Evolutionary conservation across 331 rosid genomes (phyloP), one percentile per base, ranked within the genome.

Genomic region (Spiraea crenata): DNA sequence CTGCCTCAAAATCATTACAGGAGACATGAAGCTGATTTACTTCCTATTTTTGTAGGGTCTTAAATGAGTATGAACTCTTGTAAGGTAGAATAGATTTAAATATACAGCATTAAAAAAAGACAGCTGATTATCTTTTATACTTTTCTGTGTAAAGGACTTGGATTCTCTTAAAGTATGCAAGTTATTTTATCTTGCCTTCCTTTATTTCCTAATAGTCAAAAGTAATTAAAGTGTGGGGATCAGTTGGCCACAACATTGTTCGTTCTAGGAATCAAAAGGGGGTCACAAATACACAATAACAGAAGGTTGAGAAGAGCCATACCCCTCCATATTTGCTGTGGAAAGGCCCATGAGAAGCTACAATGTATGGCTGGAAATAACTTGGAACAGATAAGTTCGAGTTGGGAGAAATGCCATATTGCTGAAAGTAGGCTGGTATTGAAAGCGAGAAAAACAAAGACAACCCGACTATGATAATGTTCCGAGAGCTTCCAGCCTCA

Each of bases 401-500:
- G 77, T 72, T 92, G 19, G 96, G 90, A 72, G 98, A 85, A 73
- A 89, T 69, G 81, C 92, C 93, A 35, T 95, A 95, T 74, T 91
- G 99, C 83, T 95, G 99, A 84, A 89, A 91, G 89, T 95, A 95
- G 45, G 99, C 93, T 5, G 99, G 99, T 66, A 95, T 57, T 12
- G 99, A 95, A 71, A 95, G 96, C 5, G 99, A 87, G 82, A 95
- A 81, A 81, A 95, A 95, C 85, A 95, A 80, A 20, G 99, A 89
- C 76, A 95, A 80, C 57, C 99, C 99, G 15, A 95, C 96, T 19
- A 95, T 91, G 83, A 95, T 95, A 77, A 95, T 86, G 77, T 95
- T 95, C 44, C 99, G 92, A 55, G 99, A 95, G 86, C 99, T 95
- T 75, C 99, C 98, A n/a, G 99, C 99, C 88, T 95, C 98, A 75